A percentile compares a stretch with the other conserved stretches of the same genome.
These are phyloP conservation scores for Gonium pectorale DNA, from an alignment of 139 green algal species.

Conservation along the genomic window DNA sequence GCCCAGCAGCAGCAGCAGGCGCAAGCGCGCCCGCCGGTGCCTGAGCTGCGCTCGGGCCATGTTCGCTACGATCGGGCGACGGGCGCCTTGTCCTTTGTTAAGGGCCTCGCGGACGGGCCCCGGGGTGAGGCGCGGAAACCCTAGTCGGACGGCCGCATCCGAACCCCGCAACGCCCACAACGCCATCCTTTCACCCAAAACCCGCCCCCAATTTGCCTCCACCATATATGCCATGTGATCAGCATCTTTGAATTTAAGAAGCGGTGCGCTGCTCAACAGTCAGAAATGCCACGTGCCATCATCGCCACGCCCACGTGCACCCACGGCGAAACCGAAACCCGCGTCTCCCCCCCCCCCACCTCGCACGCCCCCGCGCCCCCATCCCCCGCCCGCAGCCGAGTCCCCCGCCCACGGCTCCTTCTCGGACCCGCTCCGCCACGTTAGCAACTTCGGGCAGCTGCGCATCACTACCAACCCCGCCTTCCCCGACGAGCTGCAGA, in stretches of 20 bases:
- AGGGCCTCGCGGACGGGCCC: background rate
- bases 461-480: constrained; percentile 39
- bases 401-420: constrained; percentile 32
- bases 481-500: constrained; percentile 54
- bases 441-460: constrained; percentile 74
- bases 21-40: no score
- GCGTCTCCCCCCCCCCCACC: background rate
- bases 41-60: background rate
- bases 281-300: no score
- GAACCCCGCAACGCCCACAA: no score
- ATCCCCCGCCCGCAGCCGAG: background rate
- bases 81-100: background rate
- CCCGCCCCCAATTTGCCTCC: no score
- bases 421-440: constrained; percentile 22
- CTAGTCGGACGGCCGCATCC: no score
- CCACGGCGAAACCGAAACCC: no score
- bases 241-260: no score
- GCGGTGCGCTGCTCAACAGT: no score
- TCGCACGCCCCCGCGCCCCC: background rate
- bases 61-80: background rate
- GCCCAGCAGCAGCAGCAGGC: no score
- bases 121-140: background rate
- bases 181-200: no score
- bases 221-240: no score
- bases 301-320: no score